Percentiles rank a stretch among this genome's conserved stretches.
These are phyloP conservation scores for Macrophomina pseudophaseolina DNA, from an alignment of 2,329 filamentous ascomycete species.

Conservation along the genomic window DNA sequence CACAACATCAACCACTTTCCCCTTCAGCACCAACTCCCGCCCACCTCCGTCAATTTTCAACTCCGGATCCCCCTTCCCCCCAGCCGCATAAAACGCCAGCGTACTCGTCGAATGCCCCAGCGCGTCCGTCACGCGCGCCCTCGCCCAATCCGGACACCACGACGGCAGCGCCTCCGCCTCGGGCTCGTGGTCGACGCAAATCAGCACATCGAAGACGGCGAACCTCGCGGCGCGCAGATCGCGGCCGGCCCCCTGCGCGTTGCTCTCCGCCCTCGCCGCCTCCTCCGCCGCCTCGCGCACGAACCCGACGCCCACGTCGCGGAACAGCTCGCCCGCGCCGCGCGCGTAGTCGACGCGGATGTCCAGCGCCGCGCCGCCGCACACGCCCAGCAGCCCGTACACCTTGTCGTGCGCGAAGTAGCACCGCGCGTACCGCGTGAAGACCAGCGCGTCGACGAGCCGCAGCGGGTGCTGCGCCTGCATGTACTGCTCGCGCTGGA, in stretches of 20 bases:
- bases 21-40: slow-evolving; percentile 28
- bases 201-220: slow-evolving; percentile 29
- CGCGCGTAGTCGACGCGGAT: slow-evolving; percentile 31
- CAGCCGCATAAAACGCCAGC: slow-evolving; percentile 31
- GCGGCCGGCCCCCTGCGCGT: not conserved
- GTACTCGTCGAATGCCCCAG: slow-evolving; percentile 34
- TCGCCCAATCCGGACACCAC: slow-evolving; percentile 36
- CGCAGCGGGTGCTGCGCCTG: slow-evolving; percentile 4
- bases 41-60: slow-evolving; percentile 27
- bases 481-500: slow-evolving; percentile 27
- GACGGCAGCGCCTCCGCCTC: slow-evolving; percentile 30
- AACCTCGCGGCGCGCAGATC: not conserved
- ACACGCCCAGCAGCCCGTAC: slow-evolving; percentile 35
- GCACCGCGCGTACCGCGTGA: slow-evolving; percentile 35
- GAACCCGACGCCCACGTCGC: not conserved
- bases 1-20: slow-evolving; percentile 33
- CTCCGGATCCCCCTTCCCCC: slow-evolving; percentile 20
- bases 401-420: slow-evolving; percentile 35
- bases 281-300: not conserved
- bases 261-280: not conserved
- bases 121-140: slow-evolving; percentile 32
- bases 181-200: slow-evolving; percentile 34
- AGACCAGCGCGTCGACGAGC: slow-evolving; percentile 30
- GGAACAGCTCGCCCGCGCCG: not conserved
- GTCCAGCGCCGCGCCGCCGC: slow-evolving; percentile 14